Conservation (phyloP, 257 asterid species). For the Anisodus acutangulus region DNA sequence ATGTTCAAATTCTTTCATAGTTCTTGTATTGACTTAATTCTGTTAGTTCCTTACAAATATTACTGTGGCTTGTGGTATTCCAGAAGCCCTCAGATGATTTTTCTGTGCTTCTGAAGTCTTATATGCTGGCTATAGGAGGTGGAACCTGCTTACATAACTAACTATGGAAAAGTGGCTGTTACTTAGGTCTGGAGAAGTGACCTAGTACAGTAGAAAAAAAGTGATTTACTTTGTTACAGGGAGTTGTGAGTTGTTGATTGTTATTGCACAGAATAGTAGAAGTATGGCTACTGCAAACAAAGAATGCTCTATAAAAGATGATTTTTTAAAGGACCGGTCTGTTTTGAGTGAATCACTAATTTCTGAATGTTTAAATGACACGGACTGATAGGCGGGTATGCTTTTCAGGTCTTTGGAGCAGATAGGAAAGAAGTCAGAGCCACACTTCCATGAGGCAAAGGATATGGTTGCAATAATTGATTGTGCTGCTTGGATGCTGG, state of each 20-base stretch:
- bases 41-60: background rate
- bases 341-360: background rate
- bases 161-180: background rate
- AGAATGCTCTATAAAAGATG: constrained; percentile 4
- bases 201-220: background rate
- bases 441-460: constrained; percentile 63
- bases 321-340: background rate
- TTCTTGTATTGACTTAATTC: background rate
- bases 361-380: background rate
- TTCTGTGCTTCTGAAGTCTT: background rate
- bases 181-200: background rate
- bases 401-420: constrained; percentile 78
- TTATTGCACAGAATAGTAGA: background rate
- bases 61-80: background rate
- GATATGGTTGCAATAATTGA: background rate
- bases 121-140: background rate
- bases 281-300: background rate
- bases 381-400: constrained; percentile 14
- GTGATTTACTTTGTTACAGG: constrained; percentile 12
- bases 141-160: background rate
- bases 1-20: constrained; percentile 5
- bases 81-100: constrained; percentile 14
- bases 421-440: constrained; percentile 81
- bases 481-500: background rate
- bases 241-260: background rate